A percentile compares a stretch with the other conserved stretches of the same genome.
phyloP scores from a whole-genome alignment of 768 basidiomycete genomes.

The Naematelia encephala region DNA sequence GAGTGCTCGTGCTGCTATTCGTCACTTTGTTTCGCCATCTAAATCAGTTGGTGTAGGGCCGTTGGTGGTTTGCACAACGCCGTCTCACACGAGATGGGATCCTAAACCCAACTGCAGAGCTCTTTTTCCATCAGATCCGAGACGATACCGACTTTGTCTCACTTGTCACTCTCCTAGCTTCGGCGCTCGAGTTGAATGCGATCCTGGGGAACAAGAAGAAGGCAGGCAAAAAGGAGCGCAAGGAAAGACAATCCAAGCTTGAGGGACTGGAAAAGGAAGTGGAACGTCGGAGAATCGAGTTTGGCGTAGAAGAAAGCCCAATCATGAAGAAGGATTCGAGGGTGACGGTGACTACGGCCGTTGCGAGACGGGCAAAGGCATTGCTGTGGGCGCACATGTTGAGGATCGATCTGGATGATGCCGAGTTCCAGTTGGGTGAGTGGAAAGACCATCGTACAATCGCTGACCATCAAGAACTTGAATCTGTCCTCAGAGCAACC shows the following conservation, averaged over 20 bases:
- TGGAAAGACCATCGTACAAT: conserved; percentile 21
- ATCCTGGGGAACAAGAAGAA: conserved; percentile 39
- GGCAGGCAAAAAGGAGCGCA: conserved; percentile 48
- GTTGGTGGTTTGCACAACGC: conserved; percentile 96
- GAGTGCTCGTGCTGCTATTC: conserved; percentile 36
- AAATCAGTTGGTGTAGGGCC: conserved; percentile 56
- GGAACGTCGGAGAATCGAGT: conserved; percentile 30
- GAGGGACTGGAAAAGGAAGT: conserved; percentile 49
- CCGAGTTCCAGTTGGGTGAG: conserved; percentile 65
- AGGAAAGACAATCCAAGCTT: conserved; percentile 40
- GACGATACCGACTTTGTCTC: conserved; percentile 74
- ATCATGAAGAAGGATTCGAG: conserved; percentile 31
- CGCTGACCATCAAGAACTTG: conserved; percentile 57
- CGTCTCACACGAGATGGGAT: conserved; percentile 89
- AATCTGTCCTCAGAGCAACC: conserved; percentile 64
- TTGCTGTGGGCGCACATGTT: conserved; percentile 83
- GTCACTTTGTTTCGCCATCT: background rate
- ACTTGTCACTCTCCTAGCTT: conserved; percentile 66
- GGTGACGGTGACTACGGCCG: conserved; percentile 45
- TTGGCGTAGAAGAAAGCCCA: conserved; percentile 39
- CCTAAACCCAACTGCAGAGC: conserved; percentile 71
- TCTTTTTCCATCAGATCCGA: conserved; percentile 79
- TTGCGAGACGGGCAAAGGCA: conserved; percentile 58
- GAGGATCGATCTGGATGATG: conserved; percentile 59
- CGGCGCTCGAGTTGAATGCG: conserved; percentile 49